Evolutionary conservation across 2,329 filamentous ascomycete species (phyloP).

Genomic region (Pleoardoris graminearum): DNA sequence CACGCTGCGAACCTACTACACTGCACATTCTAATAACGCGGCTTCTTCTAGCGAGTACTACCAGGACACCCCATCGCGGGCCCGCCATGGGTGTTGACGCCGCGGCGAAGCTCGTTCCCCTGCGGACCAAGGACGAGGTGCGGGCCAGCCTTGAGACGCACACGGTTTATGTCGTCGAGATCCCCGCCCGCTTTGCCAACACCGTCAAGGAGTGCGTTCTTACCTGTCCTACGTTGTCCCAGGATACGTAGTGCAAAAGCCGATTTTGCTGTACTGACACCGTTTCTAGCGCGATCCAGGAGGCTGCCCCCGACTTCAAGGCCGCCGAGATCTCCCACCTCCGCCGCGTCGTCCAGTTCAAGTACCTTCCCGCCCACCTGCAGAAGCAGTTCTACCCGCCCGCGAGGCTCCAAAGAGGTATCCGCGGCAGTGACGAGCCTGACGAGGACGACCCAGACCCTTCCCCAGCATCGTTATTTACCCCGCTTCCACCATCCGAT

Average conservation of each 20-base stretch:
- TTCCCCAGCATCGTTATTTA: slow-evolving; percentile 32
- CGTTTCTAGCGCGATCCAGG: slow-evolving; percentile 50
- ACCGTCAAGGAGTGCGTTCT: slow-evolving; percentile 69
- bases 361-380: slow-evolving; percentile 68
- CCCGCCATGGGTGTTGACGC: slow-evolving; percentile 10
- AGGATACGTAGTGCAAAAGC: not conserved
- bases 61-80: not conserved
- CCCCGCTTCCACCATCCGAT: slow-evolving; percentile 12
- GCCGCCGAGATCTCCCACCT: slow-evolving; percentile 60
- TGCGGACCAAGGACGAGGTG: slow-evolving; percentile 56
- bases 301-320: slow-evolving; percentile 49
- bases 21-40: not conserved
- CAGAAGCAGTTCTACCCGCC: slow-evolving; percentile 40
- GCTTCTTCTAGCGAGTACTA: not conserved
- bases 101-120: slow-evolving; percentile 34
- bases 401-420: slow-evolving; percentile 39
- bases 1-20: not conserved
- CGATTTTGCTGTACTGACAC: slow-evolving; percentile 19
- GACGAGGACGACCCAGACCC: slow-evolving; percentile 18
- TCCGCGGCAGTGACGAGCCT: slow-evolving; percentile 15
- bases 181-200: slow-evolving; percentile 73
- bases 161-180: slow-evolving; percentile 70
- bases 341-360: slow-evolving; percentile 73
- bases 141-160: slow-evolving; percentile 57
- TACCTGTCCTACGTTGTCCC: not conserved